These are phyloP conservation scores for Pilaira anomala DNA, from an alignment of 192 early-diverging fungal genomes.

Conservation along the genomic window DNA sequence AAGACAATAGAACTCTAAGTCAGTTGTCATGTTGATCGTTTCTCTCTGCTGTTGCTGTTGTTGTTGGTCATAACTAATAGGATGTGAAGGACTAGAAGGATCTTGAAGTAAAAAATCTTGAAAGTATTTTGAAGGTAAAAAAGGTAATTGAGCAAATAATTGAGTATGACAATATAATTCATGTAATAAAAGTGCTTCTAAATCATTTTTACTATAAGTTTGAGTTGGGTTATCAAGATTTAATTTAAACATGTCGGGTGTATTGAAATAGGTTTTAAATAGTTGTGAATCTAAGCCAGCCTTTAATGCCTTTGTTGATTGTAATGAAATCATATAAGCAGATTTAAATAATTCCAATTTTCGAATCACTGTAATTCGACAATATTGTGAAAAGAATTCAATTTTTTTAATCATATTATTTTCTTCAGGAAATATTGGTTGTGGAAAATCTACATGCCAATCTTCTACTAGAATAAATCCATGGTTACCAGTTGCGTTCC, in stretches of 20 bases:
- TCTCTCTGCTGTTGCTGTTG: not conserved
- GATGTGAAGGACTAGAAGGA: not conserved
- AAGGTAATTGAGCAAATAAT: slow-evolving; percentile 18
- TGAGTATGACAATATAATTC: slow-evolving; percentile 20
- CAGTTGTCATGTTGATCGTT: not conserved
- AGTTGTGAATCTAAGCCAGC: slow-evolving; percentile 5
- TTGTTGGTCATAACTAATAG: not conserved
- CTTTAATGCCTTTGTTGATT: slow-evolving; percentile 2
- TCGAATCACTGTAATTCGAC: slow-evolving; percentile 19
- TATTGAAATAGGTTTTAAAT: slow-evolving; percentile 1
- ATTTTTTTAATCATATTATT: not conserved
- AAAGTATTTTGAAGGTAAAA: slow-evolving; percentile 22
- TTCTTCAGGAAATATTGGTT: slow-evolving; percentile 7
- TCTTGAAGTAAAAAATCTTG: not conserved
- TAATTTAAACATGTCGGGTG: slow-evolving; percentile 5
- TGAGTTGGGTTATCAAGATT: not conserved
- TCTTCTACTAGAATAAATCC: slow-evolving; percentile 22
- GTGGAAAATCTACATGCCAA: slow-evolving; percentile 30
- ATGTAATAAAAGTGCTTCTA: slow-evolving; percentile 16
- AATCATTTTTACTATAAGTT: not conserved
- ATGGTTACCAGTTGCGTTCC: slow-evolving; percentile 17
- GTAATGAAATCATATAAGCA: slow-evolving; percentile 2
- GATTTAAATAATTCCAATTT: slow-evolving; percentile 26
- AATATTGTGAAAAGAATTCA: slow-evolving; percentile 22
- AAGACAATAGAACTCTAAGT: slow-evolving; percentile 13